These are phyloP conservation scores for Monosporascus sp. DNA, from an alignment of 2,329 filamentous ascomycete species.

Conservation along the genomic window DNA sequence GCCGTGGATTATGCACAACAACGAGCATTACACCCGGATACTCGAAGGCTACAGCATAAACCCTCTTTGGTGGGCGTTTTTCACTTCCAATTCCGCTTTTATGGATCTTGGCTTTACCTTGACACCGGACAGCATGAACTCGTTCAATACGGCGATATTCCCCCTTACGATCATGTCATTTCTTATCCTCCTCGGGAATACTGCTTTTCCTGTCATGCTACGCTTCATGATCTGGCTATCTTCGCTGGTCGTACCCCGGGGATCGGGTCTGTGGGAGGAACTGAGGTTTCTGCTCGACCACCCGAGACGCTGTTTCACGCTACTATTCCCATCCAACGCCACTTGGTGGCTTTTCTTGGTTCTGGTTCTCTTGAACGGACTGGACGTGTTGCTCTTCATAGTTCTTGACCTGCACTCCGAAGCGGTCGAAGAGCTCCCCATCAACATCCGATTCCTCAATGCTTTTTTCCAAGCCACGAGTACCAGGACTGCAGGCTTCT, in stretches of 20 bases:
- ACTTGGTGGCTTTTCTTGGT: constrained; percentile 97
- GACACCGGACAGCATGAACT: constrained; percentile 89
- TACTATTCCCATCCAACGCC: constrained; percentile 82
- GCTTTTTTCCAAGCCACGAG: constrained; percentile 87
- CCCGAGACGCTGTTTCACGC: constrained; percentile 89
- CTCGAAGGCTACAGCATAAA: constrained; percentile 59
- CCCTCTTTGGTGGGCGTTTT: constrained; percentile 86
- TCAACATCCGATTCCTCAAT: constrained; percentile 73
- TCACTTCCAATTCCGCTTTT: constrained; percentile 81
- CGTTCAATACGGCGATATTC: constrained; percentile 73
- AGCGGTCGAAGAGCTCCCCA: constrained; percentile 61
- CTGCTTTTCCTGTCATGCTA: constrained; percentile 90
- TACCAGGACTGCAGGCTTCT: constrained; percentile 87
- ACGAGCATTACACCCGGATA: constrained; percentile 55
- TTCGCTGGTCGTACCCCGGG: constrained; percentile 60
- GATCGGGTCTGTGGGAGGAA: constrained; percentile 79
- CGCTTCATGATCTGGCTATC: constrained; percentile 85
- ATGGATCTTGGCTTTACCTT: constrained; percentile 93
- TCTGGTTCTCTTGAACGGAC: constrained; percentile 71
- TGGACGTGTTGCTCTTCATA: constrained; percentile 88
- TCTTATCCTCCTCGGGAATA: constrained; percentile 91
- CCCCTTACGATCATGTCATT: constrained; percentile 75
- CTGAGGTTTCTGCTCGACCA: constrained; percentile 88
- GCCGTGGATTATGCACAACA: constrained; percentile 71
- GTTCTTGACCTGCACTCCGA: constrained; percentile 78